Evolutionary conservation across 768 basidiomycete genomes (phyloP), one percentile per base, ranked within the genome.

Genomic region (Hygrocybe punicea): DNA sequence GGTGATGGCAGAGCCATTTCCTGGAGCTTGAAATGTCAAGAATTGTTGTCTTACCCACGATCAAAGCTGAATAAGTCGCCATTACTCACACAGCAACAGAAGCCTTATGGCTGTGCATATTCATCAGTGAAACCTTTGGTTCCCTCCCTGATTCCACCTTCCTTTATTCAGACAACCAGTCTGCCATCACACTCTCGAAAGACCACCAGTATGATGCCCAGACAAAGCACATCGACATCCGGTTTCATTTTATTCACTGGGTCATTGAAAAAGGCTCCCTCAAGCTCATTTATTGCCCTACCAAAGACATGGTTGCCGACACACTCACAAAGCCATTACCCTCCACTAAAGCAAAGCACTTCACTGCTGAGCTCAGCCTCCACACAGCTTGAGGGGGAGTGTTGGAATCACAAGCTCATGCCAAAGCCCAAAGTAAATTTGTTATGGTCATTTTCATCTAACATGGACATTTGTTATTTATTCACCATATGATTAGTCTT

Each of bases 171-270:
- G 61, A 67, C 59, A 63, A 62, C 34, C 35, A 62, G 48, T 17
- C 59, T 11, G 58, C 58, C 6, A 60, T 65, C 46, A 53, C 58
- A 8, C 59, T 69, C 17, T 29, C 63, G 0, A 46, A 62, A n/a
- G 67, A 73, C 53, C 61, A 65, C n/a, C 54, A 59, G 14, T 64
- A 66, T 48, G 69, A 71, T 39, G 37, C 63, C 6, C 51, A 65
- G 7, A 65, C 68, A 13, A 74, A 73, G 55, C 73, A 74, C 62
- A 73, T 74, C 55, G 67, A 71, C 46, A 66, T 70, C 25, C 62
- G 62, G 5, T 64, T 69, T 51, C 69, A 72, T 54, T 64, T 62
- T 44, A 62, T 71, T 35, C 58, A 64, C 2, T 60, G 65, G 17
- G 53, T 53, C 19, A 56, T 72, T 39, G 57, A 55, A 16, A 42